These are phyloP conservation scores for Hypholoma sublateritium DNA, from an alignment of 768 basidiomycete species.

Conservation along the genomic window DNA sequence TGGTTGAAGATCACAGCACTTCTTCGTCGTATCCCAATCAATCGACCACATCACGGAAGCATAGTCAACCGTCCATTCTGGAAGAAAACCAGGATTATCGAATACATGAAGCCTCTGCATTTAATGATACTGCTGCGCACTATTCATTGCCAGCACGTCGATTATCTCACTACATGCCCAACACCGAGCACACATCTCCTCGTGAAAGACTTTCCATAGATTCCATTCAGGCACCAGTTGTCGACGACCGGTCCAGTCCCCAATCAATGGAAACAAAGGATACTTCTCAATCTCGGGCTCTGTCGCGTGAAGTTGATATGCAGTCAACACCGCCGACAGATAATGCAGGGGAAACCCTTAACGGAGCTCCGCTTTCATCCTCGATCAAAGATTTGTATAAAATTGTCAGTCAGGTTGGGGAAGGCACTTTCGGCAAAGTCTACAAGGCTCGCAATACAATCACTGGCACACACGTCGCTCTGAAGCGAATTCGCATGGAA, in stretches of 20 bases:
- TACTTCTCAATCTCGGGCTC: neutral
- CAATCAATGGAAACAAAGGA: slow-evolving; percentile 4
- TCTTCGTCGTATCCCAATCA: neutral
- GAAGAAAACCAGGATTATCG: neutral
- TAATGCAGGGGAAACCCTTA: slow-evolving; percentile 12
- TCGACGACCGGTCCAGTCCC: slow-evolving; percentile 12
- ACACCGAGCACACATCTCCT: neutral
- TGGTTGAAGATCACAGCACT: neutral
- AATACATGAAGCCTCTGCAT: neutral
- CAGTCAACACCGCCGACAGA: slow-evolving; percentile 14
- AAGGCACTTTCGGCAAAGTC: slow-evolving; percentile 98
- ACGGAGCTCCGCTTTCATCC: slow-evolving; percentile 14
- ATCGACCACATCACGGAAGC: neutral
- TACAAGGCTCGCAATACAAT: slow-evolving; percentile 88
- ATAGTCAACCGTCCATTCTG: neutral
- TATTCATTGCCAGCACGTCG: neutral
- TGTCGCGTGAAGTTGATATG: slow-evolving; percentile 16
- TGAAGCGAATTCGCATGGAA: slow-evolving; percentile 98
- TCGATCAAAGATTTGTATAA: slow-evolving; percentile 66
- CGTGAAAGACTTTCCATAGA: neutral
- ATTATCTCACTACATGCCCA: neutral
- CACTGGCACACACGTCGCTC: slow-evolving; percentile 76
- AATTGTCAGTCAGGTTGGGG: slow-evolving; percentile 92
- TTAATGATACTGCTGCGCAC: neutral
- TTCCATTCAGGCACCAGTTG: neutral